phyloP scores from a whole-genome alignment of 371 early-diverging fungal genomes.

The Mortierella sp. region DNA sequence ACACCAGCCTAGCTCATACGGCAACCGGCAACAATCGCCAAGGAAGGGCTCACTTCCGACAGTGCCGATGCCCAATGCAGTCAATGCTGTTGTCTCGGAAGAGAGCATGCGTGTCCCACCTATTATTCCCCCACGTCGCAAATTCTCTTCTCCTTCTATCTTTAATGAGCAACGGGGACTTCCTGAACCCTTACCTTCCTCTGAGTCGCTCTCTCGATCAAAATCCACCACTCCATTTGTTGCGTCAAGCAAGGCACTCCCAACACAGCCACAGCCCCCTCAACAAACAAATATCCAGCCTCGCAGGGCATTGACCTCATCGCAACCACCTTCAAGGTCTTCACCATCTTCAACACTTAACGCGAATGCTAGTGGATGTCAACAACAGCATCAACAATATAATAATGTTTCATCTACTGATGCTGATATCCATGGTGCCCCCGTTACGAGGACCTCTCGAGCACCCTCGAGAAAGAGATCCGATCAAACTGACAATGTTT shows the following conservation, averaged over 20 bases:
- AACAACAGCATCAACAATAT: conserved; percentile 11
- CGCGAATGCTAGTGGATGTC: conserved; percentile 1
- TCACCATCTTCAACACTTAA: background rate
- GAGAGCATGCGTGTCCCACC: conserved; percentile 12
- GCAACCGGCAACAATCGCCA: conserved; percentile 12
- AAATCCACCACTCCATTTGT: background rate
- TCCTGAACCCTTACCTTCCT: background rate
- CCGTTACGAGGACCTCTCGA: conserved; percentile 11
- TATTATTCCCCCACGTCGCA: conserved; percentile 32
- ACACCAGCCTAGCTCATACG: background rate
- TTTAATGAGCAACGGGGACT: background rate
- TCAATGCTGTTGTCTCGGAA: background rate
- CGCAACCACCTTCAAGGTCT: background rate
- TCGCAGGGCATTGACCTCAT: background rate
- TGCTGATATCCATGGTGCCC: background rate
- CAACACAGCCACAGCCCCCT: background rate
- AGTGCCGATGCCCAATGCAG: conserved; percentile 11
- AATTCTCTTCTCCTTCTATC: conserved; percentile 30
- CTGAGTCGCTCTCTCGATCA: background rate
- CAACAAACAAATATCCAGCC: background rate
- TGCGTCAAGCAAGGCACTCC: background rate
- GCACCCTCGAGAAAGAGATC: conserved; percentile 5
- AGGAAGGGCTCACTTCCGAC: conserved; percentile 27
- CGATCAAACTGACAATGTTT: background rate
- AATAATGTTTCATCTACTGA: conserved; percentile 2